These are phyloP conservation scores for Eimeria maxima DNA, from an alignment of 169 alveolate species.

Conservation along the genomic window DNA sequence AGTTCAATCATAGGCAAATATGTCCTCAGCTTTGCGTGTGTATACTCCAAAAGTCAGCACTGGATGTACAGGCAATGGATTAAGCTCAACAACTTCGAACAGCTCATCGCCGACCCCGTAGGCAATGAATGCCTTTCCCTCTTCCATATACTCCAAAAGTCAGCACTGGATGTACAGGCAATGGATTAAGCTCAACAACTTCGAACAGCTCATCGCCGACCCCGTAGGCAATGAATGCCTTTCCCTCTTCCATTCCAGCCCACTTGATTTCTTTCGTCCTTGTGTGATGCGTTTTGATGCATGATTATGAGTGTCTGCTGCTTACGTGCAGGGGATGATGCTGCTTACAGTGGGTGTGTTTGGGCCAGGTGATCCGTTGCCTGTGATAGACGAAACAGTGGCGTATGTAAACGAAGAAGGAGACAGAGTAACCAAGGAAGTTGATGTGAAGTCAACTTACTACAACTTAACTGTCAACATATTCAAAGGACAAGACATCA, in stretches of 20 bases:
- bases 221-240: constrained; percentile 16
- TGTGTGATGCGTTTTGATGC: background rate
- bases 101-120: constrained; percentile 83
- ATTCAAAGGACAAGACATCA: constrained; percentile 88
- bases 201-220: constrained; percentile 84
- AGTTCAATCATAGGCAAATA: constrained; percentile 86
- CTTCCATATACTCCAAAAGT: constrained; percentile 62
- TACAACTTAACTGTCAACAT: constrained; percentile 85
- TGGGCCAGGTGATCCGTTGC: constrained; percentile 88
- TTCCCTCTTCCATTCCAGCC: background rate
- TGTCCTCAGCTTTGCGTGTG: constrained; percentile 85
- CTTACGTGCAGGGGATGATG: constrained; percentile 82
- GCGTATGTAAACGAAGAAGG: constrained; percentile 39
- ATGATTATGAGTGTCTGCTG: background rate
- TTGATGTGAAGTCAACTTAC: constrained; percentile 70
- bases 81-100: constrained; percentile 83
- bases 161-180: constrained; percentile 88
- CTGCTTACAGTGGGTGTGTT: constrained; percentile 87
- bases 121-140: background rate
- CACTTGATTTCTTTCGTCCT: background rate
- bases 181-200: constrained; percentile 85
- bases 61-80: constrained; percentile 89
- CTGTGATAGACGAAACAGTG: constrained; percentile 86
- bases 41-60: constrained; percentile 85
- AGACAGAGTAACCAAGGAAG: constrained; percentile 65